Percentiles rank a stretch among this genome's conserved stretches.
Evolutionary conservation across 2,329 filamentous ascomycete genomes (phyloP).

Genomic region (Fonsecaea nubica): DNA sequence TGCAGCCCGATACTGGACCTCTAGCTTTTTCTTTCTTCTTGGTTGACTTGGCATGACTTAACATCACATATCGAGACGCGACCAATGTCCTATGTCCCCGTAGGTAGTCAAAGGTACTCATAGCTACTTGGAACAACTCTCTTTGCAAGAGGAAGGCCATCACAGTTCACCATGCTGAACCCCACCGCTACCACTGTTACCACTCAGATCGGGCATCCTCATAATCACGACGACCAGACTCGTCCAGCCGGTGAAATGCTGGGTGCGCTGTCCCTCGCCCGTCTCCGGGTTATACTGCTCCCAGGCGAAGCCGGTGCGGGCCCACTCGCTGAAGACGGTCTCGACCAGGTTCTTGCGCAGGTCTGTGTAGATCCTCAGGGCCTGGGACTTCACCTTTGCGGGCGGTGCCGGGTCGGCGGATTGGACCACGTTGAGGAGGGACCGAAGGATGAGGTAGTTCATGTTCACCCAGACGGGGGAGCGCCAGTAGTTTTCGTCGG

Average conservation of each 20-base stretch:
- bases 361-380: slow-evolving; percentile 74
- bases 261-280: slow-evolving; percentile 89
- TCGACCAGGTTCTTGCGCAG: slow-evolving; percentile 85
- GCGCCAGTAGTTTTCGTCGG: slow-evolving; percentile 96
- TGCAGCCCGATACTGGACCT: no score
- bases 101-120: no score
- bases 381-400: slow-evolving; percentile 52
- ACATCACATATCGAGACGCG: no score
- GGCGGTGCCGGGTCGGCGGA: slow-evolving; percentile 29
- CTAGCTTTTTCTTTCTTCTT: no score
- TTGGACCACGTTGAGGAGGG: slow-evolving; percentile 72
- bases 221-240: slow-evolving; percentile 97
- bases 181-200: slow-evolving; percentile 12
- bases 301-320: slow-evolving; percentile 94
- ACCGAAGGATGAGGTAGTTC: slow-evolving; percentile 84
- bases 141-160: neutral
- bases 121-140: neutral
- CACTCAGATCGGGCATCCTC: slow-evolving; percentile 78
- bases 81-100: no score
- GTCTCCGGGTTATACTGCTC: slow-evolving; percentile 97
- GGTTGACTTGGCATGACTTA: no score
- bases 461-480: slow-evolving; percentile 95
- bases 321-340: slow-evolving; percentile 87
- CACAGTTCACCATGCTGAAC: slow-evolving; percentile 29
- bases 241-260: slow-evolving; percentile 99